Evolutionary conservation across 176 grass and related monocot species (phyloP).

Genomic region (Oryza australiensis): DNA sequence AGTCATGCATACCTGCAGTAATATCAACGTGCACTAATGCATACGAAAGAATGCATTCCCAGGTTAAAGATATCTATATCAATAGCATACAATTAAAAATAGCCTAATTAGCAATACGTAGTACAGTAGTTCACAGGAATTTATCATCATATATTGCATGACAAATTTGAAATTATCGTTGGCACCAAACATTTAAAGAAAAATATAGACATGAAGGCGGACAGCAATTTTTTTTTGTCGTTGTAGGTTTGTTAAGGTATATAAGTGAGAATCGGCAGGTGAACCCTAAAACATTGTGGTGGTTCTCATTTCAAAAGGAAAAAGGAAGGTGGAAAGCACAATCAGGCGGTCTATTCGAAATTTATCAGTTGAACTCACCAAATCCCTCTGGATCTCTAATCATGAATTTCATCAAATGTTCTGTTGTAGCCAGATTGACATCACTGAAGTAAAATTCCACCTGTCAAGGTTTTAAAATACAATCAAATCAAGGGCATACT

Average conservation of each 20-base stretch:
- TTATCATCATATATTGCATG: slow-evolving; percentile 7
- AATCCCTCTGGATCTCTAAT: slow-evolving; percentile 86
- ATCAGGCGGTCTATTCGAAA: neutral
- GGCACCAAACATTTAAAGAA: neutral
- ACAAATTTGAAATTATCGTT: neutral
- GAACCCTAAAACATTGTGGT: neutral
- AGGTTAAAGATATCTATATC: neutral
- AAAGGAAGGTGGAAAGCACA: neutral
- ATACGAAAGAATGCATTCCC: neutral
- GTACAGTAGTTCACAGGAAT: neutral
- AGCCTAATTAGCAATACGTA: neutral
- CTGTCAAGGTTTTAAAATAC: slow-evolving; percentile 47
- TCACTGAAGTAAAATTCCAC: slow-evolving; percentile 99
- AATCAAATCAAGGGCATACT: slow-evolving; percentile 11
- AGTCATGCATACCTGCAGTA: neutral
- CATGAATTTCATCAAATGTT: slow-evolving; percentile 91
- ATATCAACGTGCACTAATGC: neutral
- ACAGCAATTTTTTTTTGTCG: neutral
- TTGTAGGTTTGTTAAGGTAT: neutral
- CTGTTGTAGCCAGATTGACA: slow-evolving; percentile 90
- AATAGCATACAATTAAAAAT: neutral
- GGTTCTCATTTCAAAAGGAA: neutral
- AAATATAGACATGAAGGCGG: neutral
- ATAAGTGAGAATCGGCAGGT: neutral
- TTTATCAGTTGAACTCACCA: slow-evolving; percentile 57